Evolutionary conservation across 371 early-diverging fungal species (phyloP), one percentile per base, ranked within the genome.

Genomic region (Mucor lusitanicus): DNA sequence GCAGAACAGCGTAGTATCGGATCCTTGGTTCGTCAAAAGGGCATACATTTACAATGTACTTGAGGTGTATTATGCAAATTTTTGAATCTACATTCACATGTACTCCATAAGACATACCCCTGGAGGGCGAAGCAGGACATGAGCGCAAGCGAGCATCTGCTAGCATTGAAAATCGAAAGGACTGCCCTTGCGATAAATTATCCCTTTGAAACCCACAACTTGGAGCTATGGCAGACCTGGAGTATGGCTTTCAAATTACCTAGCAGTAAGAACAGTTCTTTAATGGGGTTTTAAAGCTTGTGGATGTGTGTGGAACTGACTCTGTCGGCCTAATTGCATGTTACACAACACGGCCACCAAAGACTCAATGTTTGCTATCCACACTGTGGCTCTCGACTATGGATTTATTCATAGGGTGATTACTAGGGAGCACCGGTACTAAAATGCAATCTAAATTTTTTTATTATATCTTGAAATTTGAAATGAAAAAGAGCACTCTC

Each of bases 321-420:
- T 74, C 75, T 77, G 75, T 77, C 78, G 78, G 75, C 61, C 70
- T 59, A 66, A 72, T 77, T 66, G 65, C 70, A 66, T 69, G 58
- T 57, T 70, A 63, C 67, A 68, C 75, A 77, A 77, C 78, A 72
- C 72, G 53, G 67, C 78, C 75, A 64, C 72, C 78, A 70, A 66
- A 77, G 74, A 77, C 58, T 55, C 23, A 56, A 70, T 61, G 70
- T 70, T 70, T 66, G 61, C 67, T 61, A 54, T 76, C 72, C 73
- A 76, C 73, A 67, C 73, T 68, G 70, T 62, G 50, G 73, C 61
- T 70, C 68, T 50, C 42, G 46, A 39, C 48, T 33, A 39, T 55
- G 35, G n/a, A 61, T 61, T 53, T 54, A 53, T 59, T 39, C 25
- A 21, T 39, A 46, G 60, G 48, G 40, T 67, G 33, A 21, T 50